Conservation (phyloP, 1,284 basidiomycete genomes). For the Heterobasidion annosum region DNA sequence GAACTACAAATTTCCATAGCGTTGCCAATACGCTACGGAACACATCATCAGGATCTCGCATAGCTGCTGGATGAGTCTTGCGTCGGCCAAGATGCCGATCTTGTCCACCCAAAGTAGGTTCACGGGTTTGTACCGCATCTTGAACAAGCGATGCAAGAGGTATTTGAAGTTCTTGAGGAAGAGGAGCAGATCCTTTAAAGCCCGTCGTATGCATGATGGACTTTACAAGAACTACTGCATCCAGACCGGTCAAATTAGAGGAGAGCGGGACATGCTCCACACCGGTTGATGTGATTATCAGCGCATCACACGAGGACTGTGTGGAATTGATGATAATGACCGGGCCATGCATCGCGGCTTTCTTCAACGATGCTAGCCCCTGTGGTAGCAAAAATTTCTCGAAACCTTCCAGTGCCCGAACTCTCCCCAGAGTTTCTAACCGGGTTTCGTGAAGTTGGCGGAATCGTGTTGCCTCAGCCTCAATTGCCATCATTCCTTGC, state of each 20-base stretch:
- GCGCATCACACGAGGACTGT: conserved; percentile 1
- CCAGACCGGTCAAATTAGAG: background rate
- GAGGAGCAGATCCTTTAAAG: background rate
- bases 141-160: background rate
- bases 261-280: background rate
- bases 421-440: background rate
- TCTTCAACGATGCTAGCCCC: background rate
- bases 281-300: background rate
- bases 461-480: background rate
- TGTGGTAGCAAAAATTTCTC: conserved; percentile 5
- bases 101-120: background rate
- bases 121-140: background rate
- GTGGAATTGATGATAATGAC: conserved; percentile 5
- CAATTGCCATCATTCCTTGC: background rate
- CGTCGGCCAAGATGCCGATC: too few relatives aligned
- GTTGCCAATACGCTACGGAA: background rate
- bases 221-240: background rate
- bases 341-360: conserved; percentile 2
- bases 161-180: background rate
- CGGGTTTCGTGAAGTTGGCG: background rate
- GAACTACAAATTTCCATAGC: background rate
- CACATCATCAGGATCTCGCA: background rate
- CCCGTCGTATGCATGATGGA: background rate
- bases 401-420: conserved; percentile 4
- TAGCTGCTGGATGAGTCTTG: too few relatives aligned